Evolutionary conservation across 176 grass and related monocot species (phyloP).

Genomic region (Oryza glumipatula): DNA sequence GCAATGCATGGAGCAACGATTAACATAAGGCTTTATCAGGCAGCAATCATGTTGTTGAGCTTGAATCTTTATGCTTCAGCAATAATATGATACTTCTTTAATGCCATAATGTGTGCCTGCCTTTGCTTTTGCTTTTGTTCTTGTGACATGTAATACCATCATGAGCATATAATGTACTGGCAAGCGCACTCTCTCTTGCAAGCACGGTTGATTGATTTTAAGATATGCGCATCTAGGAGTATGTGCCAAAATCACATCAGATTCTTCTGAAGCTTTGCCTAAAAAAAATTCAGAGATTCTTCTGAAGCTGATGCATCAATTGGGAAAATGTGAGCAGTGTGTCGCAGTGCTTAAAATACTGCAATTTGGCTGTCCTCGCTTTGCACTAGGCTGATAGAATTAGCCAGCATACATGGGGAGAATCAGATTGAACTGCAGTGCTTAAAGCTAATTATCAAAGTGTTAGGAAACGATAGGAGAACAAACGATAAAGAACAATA

Average conservation of each 20-base stretch:
- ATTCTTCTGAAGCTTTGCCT: constrained; percentile 45
- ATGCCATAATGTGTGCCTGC: constrained; percentile 27
- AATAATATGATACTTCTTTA: constrained; percentile 14
- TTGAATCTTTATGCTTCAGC: constrained; percentile 28
- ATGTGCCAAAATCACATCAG: constrained; percentile 38
- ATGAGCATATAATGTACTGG: constrained; percentile 26
- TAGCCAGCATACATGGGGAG: constrained; percentile 17
- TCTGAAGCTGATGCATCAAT: not conserved
- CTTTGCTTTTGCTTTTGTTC: constrained; percentile 43
- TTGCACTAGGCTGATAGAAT: not conserved
- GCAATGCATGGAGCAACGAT: constrained; percentile 39
- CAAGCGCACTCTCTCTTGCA: constrained; percentile 19
- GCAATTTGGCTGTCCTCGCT: constrained; percentile 1
- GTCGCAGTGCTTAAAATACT: not conserved
- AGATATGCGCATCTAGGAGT: constrained; percentile 27
- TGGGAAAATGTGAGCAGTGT: constrained; percentile 20
- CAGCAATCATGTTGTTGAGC: constrained; percentile 28
- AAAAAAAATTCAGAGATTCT: not conserved
- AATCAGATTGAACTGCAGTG: constrained; percentile 19
- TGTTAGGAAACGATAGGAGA: no score
- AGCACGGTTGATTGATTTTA: constrained; percentile 24
- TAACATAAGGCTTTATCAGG: constrained; percentile 28
- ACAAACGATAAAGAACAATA: no score
- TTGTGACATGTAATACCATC: not conserved
- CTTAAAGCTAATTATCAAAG: not conserved